Conservation (phyloP, 2,329 filamentous ascomycete species). For the Canariomyces notabilis region DNA sequence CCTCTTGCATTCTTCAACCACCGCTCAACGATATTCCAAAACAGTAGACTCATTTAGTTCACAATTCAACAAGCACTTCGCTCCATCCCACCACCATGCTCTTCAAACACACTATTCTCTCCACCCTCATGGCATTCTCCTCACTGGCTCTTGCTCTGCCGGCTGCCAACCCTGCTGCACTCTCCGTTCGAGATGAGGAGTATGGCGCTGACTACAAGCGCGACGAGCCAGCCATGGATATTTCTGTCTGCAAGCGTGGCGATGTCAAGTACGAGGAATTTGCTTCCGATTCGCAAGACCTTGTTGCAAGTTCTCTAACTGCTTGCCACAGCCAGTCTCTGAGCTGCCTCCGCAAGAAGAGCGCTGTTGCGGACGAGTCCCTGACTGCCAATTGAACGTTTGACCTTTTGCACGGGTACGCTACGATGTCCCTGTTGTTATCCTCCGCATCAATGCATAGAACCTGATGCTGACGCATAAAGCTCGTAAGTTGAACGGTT, state of each 20-base stretch:
- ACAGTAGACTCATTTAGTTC: not conserved
- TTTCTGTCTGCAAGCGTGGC: constrained; percentile 5
- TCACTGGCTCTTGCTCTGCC: constrained; percentile 4
- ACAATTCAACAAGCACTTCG: not conserved
- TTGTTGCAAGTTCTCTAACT: not conserved
- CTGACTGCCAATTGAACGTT: constrained; percentile 3
- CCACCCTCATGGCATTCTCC: not conserved
- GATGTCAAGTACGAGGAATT: not conserved
- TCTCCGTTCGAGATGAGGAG: constrained; percentile 3
- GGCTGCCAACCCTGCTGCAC: not conserved
- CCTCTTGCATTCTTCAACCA: not conserved
- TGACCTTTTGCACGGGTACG: too few species aligned
- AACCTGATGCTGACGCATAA: too few species aligned
- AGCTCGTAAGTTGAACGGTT: too few species aligned
- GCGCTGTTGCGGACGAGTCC: constrained; percentile 1
- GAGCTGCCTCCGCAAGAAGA: constrained; percentile 11
- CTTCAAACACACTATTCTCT: constrained; percentile 1
- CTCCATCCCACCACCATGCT: not conserved
- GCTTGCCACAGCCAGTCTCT: constrained; percentile 3
- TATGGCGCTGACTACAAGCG: constrained; percentile 1
- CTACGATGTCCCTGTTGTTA: too few species aligned
- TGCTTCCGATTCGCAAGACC: not conserved
- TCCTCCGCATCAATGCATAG: too few species aligned
- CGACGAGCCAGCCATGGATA: not conserved
- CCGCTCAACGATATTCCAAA: not conserved